Percentiles rank a stretch among this genome's conserved stretches.
Evolutionary conservation across 148 eudicot species (phyloP).

Genomic region (Chenopodium suecicum): DNA sequence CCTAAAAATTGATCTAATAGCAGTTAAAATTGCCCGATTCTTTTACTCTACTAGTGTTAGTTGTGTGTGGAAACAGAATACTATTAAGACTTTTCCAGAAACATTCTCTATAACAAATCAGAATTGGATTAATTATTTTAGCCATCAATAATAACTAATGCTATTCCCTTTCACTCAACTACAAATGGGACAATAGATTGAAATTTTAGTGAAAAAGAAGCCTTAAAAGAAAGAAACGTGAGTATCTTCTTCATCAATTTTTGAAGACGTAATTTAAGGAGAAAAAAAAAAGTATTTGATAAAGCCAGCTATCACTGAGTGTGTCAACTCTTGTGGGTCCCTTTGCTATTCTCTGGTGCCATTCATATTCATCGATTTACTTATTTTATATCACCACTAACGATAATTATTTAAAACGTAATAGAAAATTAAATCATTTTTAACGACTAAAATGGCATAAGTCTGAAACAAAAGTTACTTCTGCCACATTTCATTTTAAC

Average conservation of each 20-base stretch:
- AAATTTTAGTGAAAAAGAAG: not conserved
- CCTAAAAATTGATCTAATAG: no score
- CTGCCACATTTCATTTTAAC: no score
- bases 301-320: not conserved
- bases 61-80: not conserved
- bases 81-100: not conserved
- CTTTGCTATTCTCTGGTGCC: not conserved
- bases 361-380: not conserved
- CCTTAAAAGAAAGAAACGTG: not conserved
- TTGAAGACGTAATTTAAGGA: not conserved
- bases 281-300: not conserved
- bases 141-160: not conserved
- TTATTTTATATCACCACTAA: not conserved
- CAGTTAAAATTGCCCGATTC: no score
- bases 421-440: not conserved
- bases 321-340: not conserved
- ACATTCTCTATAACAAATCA: not conserved
- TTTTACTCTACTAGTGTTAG: no score
- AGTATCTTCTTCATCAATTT: not conserved
- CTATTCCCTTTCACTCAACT: slow-evolving; percentile 10
- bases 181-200: not conserved
- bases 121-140: not conserved
- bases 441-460: not conserved
- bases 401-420: no score
- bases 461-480: no score